Percentiles rank a stretch among this genome's conserved stretches.
phyloP scores from a whole-genome alignment of 257 asterid genomes.

The Misopates orontium region DNA sequence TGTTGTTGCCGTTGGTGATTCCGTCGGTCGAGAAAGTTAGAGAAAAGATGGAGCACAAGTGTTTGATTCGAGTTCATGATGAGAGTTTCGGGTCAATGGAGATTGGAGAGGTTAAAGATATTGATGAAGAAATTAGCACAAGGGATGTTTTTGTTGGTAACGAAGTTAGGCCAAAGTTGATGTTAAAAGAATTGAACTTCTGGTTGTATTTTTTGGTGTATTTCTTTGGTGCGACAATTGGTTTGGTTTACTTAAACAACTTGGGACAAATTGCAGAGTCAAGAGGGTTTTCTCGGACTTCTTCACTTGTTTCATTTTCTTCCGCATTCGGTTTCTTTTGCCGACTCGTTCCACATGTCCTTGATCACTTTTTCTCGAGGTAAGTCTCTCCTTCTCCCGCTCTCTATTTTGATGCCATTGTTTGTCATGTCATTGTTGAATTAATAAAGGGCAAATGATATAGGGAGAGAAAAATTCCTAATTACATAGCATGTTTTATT shows the following conservation, averaged over 20 bases:
- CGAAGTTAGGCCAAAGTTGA: conserved; percentile 49
- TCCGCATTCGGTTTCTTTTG: conserved; percentile 78
- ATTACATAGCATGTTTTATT: too few relatives aligned
- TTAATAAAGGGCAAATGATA: too few relatives aligned
- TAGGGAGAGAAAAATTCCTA: too few relatives aligned
- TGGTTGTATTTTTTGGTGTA: conserved; percentile 71
- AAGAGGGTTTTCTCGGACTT: conserved; percentile 49
- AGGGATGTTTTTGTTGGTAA: conserved; percentile 9
- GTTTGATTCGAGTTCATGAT: conserved; percentile 47
- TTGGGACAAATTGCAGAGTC: conserved; percentile 77
- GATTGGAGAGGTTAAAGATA: conserved; percentile 8
- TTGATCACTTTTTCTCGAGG: conserved; percentile 53
- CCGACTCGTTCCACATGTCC: conserved; percentile 65
- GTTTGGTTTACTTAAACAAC: conserved; percentile 72
- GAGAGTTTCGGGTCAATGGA: conserved; percentile 26
- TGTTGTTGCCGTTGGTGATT: conserved; percentile 41
- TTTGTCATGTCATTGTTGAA: too few relatives aligned
- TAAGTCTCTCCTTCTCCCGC: conserved; percentile 18
- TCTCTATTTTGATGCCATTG: too few relatives aligned
- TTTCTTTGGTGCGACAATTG: conserved; percentile 71
- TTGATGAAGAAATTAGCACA: not conserved
- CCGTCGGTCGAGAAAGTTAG: conserved; percentile 50
- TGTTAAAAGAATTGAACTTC: conserved; percentile 59
- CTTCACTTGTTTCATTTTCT: conserved; percentile 59
- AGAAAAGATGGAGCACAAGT: conserved; percentile 44